These are phyloP conservation scores for Cytospora piceae DNA, from an alignment of 2,329 filamentous ascomycete species.

Conservation along the genomic window DNA sequence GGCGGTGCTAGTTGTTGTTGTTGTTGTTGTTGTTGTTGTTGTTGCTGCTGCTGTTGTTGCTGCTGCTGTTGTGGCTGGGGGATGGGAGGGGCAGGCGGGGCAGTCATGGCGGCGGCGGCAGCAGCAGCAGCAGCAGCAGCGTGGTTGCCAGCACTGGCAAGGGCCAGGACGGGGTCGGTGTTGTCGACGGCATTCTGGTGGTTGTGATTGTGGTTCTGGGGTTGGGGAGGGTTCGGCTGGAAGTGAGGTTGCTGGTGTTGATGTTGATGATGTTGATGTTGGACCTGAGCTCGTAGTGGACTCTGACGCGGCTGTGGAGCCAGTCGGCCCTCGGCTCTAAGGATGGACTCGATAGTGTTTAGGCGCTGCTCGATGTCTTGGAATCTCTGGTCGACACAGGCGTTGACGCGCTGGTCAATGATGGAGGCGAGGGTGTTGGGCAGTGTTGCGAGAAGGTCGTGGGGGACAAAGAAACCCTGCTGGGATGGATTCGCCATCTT, in stretches of 20 bases:
- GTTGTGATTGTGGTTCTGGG: slow-evolving; percentile 15
- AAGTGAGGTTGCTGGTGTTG: slow-evolving; percentile 26
- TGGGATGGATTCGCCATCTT: slow-evolving; percentile 28
- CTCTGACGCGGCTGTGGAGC: slow-evolving; percentile 26
- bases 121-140: slow-evolving; percentile 6
- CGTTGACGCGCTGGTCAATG: slow-evolving; percentile 30
- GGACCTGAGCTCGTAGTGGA: slow-evolving; percentile 24
- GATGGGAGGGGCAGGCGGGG: slow-evolving; percentile 22
- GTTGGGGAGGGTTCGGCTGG: slow-evolving; percentile 22
- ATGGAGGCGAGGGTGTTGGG: slow-evolving; percentile 28
- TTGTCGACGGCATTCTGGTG: slow-evolving; percentile 29
- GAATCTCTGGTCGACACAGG: slow-evolving; percentile 28
- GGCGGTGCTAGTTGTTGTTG: slow-evolving; percentile 21
- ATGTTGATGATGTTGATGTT: slow-evolving; percentile 25
- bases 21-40: slow-evolving; percentile 21
- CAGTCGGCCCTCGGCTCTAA: slow-evolving; percentile 28
- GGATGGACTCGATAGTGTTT: slow-evolving; percentile 23
- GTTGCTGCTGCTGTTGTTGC: slow-evolving; percentile 22
- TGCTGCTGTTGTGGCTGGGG: slow-evolving; percentile 20
- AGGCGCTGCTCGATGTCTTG: slow-evolving; percentile 29
- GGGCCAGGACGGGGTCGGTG: slow-evolving; percentile 28
- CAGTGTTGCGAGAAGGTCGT: slow-evolving; percentile 27
- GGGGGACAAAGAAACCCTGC: slow-evolving; percentile 28
- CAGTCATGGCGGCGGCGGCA: slow-evolving; percentile 20
- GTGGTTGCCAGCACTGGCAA: slow-evolving; percentile 26